Percentiles rank a stretch among this genome's conserved stretches.
Conservation (phyloP, 495 filamentous ascomycete genomes). For the Achaetomiella virescens region DNA sequence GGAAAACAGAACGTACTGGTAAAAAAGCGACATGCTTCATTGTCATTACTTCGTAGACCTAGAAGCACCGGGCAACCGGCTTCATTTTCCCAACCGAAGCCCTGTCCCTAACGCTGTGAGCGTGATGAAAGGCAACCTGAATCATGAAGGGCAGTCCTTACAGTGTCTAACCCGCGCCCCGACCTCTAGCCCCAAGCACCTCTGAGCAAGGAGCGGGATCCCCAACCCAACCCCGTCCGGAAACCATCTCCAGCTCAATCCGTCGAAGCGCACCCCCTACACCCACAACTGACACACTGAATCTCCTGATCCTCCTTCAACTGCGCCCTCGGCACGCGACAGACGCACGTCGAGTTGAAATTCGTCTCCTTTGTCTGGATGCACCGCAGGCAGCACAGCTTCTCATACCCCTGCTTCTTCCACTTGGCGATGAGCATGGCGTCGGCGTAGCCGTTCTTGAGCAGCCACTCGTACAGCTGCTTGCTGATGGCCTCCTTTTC, state of each 20-base stretch:
- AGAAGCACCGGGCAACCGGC: neutral
- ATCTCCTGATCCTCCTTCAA: constrained; percentile 86
- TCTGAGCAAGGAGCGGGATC: neutral
- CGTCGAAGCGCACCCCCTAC: constrained; percentile 79
- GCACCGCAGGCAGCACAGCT: constrained; percentile 93
- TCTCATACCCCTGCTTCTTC: constrained; percentile 99
- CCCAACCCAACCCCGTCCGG: neutral
- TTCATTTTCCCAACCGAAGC: neutral
- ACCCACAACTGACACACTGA: constrained; percentile 95
- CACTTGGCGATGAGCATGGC: constrained; percentile 94
- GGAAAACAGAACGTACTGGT: constrained; percentile 4
- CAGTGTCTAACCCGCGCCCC: neutral
- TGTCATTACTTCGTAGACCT: constrained; percentile 13
- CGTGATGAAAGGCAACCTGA: neutral
- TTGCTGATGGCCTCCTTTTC: constrained; percentile 92
- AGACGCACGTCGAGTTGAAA: constrained; percentile 96
- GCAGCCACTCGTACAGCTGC: constrained; percentile 86
- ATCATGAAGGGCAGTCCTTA: constrained; percentile 3
- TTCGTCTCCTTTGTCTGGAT: constrained; percentile 99
- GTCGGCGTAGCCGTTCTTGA: constrained; percentile 96
- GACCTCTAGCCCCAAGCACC: neutral
- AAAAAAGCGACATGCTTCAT: neutral
- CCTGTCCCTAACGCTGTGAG: constrained; percentile 3
- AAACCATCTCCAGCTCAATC: constrained; percentile 49
- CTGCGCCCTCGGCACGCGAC: constrained; percentile 86